Evolutionary conservation across 1,139 yeast species (phyloP), one percentile per base, ranked within the genome.

Genomic region (Magnusiomyces clavatus): DNA sequence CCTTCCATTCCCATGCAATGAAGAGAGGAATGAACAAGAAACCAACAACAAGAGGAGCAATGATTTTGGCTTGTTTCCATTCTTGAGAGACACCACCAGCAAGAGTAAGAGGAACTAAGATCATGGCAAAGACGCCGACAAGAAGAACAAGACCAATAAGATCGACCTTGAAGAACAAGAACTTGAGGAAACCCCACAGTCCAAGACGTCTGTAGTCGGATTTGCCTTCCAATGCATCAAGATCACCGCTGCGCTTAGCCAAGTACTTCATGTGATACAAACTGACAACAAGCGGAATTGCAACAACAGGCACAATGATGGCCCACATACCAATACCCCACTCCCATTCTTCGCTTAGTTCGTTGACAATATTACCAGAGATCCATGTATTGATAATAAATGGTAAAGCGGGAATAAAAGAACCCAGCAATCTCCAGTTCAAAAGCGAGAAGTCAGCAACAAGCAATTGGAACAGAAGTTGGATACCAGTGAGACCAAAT

Each of bases 271-370:
- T 81, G 64, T 82, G 84, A 11, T 73, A 41, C 60, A 81, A 70
- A 60, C 83, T 76, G 11, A 57, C 56, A 34, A 81, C 59, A 53
- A 85, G 68, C 29, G 92, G 92, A 20, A 84, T 54, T 59, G 82
- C 73, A 5, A 78, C 64, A 37, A 83, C 71, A 31, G 92, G 90
- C 70, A 82, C 76, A 56, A 85, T 82, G 62, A 83, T 81, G 1
- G 89, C 89, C 86, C 86, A 85, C 77, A 84, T 83, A 43, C 84
- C 90, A 59, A 83, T 81, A 60, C 83, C 82, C 80, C 83, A 84
- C 39, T 78, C 74, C 94, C 94, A 84, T 43, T 71, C 61, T 43
- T 47, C 41, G 50, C 70, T 73, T 41, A 70, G 64, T 10, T 68
- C 72, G 3, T 63, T 58, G 11, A 78, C 70, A 47, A 84, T 70